These are phyloP conservation scores for Tuctoria greenei DNA, from an alignment of 176 grass and related monocot species.

Conservation along the genomic window DNA sequence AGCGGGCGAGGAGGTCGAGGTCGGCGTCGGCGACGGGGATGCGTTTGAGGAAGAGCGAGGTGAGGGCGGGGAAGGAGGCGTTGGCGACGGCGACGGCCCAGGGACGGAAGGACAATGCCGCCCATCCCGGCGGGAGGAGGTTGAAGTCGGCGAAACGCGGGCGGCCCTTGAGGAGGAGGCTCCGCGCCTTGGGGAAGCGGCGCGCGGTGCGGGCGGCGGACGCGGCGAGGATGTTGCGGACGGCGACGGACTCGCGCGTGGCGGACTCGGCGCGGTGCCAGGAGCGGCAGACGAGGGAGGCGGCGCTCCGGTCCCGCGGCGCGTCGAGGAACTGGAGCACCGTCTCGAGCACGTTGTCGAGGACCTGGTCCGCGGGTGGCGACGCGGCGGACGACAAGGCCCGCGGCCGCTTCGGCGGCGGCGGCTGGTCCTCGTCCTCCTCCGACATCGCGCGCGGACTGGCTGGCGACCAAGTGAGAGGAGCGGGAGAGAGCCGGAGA, in stretches of 20 bases:
- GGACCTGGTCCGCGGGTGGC: constrained; percentile 70
- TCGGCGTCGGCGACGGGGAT: constrained; percentile 78
- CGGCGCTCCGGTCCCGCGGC: constrained; percentile 65
- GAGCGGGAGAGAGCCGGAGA: background rate
- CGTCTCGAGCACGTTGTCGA: constrained; percentile 92
- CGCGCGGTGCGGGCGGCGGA: constrained; percentile 57
- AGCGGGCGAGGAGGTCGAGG: constrained; percentile 62
- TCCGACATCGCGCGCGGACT: constrained; percentile 45
- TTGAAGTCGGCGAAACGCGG: constrained; percentile 94
- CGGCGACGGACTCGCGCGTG: constrained; percentile 58
- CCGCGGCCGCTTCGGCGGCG: constrained; percentile 22
- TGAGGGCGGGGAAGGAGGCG: constrained; percentile 45
- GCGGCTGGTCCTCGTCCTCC: constrained; percentile 63
- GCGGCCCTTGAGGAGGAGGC: constrained; percentile 74
- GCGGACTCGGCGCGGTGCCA: constrained; percentile 78
- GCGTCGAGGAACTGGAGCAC: constrained; percentile 81
- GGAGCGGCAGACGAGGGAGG: constrained; percentile 75
- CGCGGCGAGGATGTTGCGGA: constrained; percentile 77
- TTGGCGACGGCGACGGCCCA: constrained; percentile 61
- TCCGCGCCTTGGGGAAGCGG: constrained; percentile 61
- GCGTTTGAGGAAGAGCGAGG: constrained; percentile 76
- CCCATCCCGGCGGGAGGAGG: constrained; percentile 78
- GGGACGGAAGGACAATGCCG: constrained; percentile 56
- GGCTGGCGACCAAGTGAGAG: background rate
- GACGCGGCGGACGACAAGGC: constrained; percentile 21